Percentiles rank a stretch among this genome's conserved stretches.
phyloP scores from a whole-genome alignment of 2,329 filamentous ascomycete species.

The Trichoderma arundinaceum region DNA sequence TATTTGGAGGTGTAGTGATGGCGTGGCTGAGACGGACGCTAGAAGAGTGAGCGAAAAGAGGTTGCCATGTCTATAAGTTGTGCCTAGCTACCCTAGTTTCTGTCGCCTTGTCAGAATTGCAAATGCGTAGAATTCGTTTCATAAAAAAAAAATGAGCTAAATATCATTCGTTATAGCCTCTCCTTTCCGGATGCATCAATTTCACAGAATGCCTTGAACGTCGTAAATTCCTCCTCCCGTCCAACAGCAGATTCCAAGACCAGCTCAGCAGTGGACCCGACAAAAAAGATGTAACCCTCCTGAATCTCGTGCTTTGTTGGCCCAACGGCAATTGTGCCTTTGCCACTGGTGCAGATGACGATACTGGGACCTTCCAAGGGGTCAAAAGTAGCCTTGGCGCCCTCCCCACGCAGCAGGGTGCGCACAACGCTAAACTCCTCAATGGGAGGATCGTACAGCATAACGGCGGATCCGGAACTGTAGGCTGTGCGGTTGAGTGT shows the following conservation, averaged over 20 bases:
- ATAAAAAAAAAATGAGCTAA: not conserved
- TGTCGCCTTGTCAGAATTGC: not conserved
- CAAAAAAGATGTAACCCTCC: constrained; percentile 79
- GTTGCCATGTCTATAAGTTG: not conserved
- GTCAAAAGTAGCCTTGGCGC: constrained; percentile 87
- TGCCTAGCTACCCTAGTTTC: not conserved
- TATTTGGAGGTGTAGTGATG: not conserved
- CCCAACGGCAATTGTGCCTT: constrained; percentile 84
- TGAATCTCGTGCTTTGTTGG: constrained; percentile 76
- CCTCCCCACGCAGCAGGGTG: constrained; percentile 71
- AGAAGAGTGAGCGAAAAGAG: too few species aligned
- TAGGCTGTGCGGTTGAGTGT: constrained; percentile 83
- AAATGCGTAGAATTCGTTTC: constrained; percentile 1
- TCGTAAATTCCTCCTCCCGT: constrained; percentile 74
- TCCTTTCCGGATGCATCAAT: constrained; percentile 57
- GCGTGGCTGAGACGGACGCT: not conserved
- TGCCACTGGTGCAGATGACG: constrained; percentile 84
- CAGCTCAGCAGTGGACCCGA: constrained; percentile 85
- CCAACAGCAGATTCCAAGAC: constrained; percentile 71
- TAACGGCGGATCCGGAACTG: constrained; percentile 72
- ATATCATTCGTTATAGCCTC: constrained; percentile 37
- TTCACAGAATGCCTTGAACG: constrained; percentile 95
- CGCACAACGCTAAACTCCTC: constrained; percentile 93
- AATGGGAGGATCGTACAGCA: constrained; percentile 93
- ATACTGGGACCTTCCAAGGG: constrained; percentile 87